phyloP scores from a whole-genome alignment of 2,329 filamentous ascomycete genomes.

The Cladosporium halotolerans region DNA sequence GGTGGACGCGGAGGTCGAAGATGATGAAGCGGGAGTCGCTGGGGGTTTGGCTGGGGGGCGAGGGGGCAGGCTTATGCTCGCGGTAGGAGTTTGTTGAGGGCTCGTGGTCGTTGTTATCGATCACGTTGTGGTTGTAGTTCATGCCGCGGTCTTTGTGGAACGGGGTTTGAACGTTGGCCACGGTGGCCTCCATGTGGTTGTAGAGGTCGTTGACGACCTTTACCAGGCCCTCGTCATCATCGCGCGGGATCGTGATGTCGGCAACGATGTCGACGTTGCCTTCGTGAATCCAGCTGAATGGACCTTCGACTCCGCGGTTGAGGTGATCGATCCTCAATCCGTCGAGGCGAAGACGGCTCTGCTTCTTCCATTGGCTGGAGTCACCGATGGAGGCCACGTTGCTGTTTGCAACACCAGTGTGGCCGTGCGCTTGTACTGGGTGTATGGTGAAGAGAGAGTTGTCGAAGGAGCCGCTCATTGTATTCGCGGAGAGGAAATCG shows the following conservation, averaged over 20 bases:
- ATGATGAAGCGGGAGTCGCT: slow-evolving; percentile 75
- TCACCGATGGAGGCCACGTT: slow-evolving; percentile 56
- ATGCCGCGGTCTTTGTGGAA: slow-evolving; percentile 15
- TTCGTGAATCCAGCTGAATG: slow-evolving; percentile 96
- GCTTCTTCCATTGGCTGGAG: slow-evolving; percentile 83
- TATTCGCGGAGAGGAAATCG: slow-evolving; percentile 89
- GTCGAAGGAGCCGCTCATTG: slow-evolving; percentile 93
- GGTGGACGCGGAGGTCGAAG: slow-evolving; percentile 89
- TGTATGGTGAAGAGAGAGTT: slow-evolving; percentile 96
- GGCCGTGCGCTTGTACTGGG: slow-evolving; percentile 80
- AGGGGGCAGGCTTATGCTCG: background rate
- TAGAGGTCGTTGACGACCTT: slow-evolving; percentile 98
- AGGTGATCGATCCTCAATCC: slow-evolving; percentile 92
- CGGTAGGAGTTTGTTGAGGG: slow-evolving; percentile 7
- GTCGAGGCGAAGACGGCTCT: slow-evolving; percentile 86
- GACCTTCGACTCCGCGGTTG: slow-evolving; percentile 85
- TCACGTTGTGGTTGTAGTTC: slow-evolving; percentile 13
- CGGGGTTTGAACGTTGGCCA: slow-evolving; percentile 52
- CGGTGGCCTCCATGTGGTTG: slow-evolving; percentile 87
- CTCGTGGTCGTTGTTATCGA: slow-evolving; percentile 19
- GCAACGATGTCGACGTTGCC: slow-evolving; percentile 95
- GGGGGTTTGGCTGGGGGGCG: slow-evolving; percentile 14
- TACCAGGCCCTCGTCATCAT: slow-evolving; percentile 78
- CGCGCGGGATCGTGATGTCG: slow-evolving; percentile 88
- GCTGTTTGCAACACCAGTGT: slow-evolving; percentile 57